These are phyloP conservation scores for Pleoardoris graminearum DNA, from an alignment of 2,329 filamentous ascomycete species.

Conservation along the genomic window DNA sequence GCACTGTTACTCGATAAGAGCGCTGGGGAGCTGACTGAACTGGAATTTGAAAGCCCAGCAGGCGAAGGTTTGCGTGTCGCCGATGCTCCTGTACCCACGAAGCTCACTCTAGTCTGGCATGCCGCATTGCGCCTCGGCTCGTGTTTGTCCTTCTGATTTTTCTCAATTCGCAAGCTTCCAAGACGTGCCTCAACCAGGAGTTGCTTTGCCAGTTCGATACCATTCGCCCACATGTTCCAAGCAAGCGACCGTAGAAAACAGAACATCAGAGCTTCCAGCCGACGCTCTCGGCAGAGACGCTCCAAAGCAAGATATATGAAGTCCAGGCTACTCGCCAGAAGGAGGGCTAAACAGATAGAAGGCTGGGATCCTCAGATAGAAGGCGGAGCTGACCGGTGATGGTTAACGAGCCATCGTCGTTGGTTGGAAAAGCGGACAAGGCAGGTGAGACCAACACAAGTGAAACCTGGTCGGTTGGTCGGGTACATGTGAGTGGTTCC, in stretches of 20 bases:
- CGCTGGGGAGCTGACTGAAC: neutral
- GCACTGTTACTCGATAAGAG: neutral
- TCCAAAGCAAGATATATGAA: neutral
- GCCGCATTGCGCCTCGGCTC: neutral
- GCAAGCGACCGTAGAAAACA: neutral
- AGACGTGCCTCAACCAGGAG: neutral
- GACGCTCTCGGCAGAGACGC: neutral
- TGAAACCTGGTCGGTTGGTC: neutral
- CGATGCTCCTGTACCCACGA: neutral
- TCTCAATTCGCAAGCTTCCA: neutral
- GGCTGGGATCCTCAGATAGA: neutral
- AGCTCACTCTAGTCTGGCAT: neutral
- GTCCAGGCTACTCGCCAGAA: too few species aligned
- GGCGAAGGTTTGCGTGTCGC: neutral
- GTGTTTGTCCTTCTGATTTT: neutral
- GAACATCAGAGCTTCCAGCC: neutral
- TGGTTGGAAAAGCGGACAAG: neutral
- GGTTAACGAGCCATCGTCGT: neutral
- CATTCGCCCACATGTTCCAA: neutral
- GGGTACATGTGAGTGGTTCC: neutral
- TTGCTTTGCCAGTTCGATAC: neutral
- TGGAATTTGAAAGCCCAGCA: too few species aligned
- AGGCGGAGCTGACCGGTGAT: neutral
- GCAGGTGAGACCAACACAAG: neutral
- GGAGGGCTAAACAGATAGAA: neutral